A percentile compares a stretch with the other conserved stretches of the same genome.
These are phyloP conservation scores for Phalaenopsis hybrid DNA, from an alignment of 116 monocot species.

Conservation along the genomic window DNA sequence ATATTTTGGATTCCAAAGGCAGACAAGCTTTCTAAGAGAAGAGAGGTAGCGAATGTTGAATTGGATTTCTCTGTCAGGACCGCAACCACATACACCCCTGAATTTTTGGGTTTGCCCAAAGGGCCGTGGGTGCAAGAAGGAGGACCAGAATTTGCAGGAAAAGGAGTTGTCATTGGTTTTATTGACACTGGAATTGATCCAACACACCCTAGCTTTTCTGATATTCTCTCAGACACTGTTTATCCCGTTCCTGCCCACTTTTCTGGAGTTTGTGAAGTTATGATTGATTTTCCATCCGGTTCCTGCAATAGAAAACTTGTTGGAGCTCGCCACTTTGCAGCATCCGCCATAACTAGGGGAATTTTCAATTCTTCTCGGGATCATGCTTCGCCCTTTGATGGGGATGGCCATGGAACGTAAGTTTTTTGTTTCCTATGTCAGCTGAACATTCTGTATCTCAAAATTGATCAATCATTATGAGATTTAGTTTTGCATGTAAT, in stretches of 20 bases:
- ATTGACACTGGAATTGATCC: constrained; percentile 98
- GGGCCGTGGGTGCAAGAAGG: constrained; percentile 94
- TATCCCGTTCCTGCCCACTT: constrained; percentile 76
- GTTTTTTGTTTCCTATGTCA: constrained; percentile 11
- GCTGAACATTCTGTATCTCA: background rate
- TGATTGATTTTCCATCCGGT: constrained; percentile 89
- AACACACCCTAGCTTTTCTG: constrained; percentile 79
- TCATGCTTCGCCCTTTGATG: constrained; percentile 91
- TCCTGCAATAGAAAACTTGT: constrained; percentile 95
- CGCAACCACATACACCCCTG: constrained; percentile 90
- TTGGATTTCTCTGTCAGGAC: constrained; percentile 84
- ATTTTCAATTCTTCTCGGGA: constrained; percentile 81
- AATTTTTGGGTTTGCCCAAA: constrained; percentile 76
- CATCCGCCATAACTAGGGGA: constrained; percentile 91
- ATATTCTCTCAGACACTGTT: constrained; percentile 23
- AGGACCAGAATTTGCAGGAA: constrained; percentile 75
- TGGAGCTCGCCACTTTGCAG: constrained; percentile 97
- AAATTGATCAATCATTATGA: background rate
- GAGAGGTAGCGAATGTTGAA: constrained; percentile 75
- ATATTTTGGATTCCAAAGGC: constrained; percentile 38
- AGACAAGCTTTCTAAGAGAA: constrained; percentile 65
- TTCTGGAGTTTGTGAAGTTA: constrained; percentile 91
- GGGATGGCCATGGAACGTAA: constrained; percentile 99
- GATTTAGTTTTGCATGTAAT: background rate
- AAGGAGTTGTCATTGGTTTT: constrained; percentile 84